Evolutionary conservation across 2,329 filamentous ascomycete genomes (phyloP).

Genomic region (Colletotrichum abscissum): DNA sequence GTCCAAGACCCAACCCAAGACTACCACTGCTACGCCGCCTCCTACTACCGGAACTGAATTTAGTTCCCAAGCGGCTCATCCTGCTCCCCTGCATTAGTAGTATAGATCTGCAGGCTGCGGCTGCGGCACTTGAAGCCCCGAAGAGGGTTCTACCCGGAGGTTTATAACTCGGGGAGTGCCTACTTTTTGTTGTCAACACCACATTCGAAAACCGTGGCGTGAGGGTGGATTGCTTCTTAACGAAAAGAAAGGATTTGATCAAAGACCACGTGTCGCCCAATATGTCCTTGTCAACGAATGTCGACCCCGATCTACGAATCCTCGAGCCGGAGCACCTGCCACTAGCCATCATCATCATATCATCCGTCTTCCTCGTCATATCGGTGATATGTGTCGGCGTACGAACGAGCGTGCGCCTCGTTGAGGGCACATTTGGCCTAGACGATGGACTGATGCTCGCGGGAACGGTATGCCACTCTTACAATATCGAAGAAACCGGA

Average conservation of each 20-base stretch:
- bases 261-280: background rate
- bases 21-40: background rate
- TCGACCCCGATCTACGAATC: conserved; percentile 28
- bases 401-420: conserved; percentile 19
- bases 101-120: conserved; percentile 7
- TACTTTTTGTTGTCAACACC: background rate
- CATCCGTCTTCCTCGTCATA: conserved; percentile 27
- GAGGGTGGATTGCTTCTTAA: background rate
- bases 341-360: conserved; percentile 33
- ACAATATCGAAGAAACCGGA: background rate
- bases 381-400: conserved; percentile 27
- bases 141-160: background rate
- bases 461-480: conserved; percentile 24
- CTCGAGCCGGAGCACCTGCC: conserved; percentile 19
- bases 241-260: background rate
- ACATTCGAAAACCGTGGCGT: background rate
- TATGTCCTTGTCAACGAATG: conserved; percentile 20
- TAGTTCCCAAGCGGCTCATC: too few relatives aligned
- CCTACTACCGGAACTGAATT: background rate
- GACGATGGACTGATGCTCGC: conserved; percentile 37
- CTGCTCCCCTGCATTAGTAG: conserved; percentile 8
- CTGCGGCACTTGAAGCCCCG: background rate
- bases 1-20: background rate
- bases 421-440: conserved; percentile 30
- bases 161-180: conserved; percentile 20